Base-by-base conservation (phyloP, 169 alveolate genomes). In the Plasmodium cynomolgi region DNA sequence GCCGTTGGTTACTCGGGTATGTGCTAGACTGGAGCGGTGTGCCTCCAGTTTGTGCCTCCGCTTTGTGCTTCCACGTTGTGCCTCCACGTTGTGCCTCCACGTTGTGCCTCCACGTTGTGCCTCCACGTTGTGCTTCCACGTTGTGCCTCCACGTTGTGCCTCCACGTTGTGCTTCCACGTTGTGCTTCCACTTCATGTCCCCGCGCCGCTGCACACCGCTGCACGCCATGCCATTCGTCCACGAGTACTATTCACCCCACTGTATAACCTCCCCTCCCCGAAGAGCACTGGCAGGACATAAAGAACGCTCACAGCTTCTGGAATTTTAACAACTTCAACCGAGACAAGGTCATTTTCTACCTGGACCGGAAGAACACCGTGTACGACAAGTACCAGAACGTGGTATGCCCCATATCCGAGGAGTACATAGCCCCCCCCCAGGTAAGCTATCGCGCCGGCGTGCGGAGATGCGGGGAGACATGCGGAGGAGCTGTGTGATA, bases 261-360 rank as follows among this genome's bases (percentile, higher is more conserved):
- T 20, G 20, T 81, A 23, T 20, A 54, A 39, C 20, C 50, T 1
- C 34, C 17, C 54, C 26, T 3, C 15, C 41, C 56, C 7, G 33
- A 68, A 88, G 94, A 88, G 50, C 75, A 88, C 26, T 88, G 94
- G 94, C 73, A 88, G 23, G 90, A 88, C 31, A 88, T 88, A 77
- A 88, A 88, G 71, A 80, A 88, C 72, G 94, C 94, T 20, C 94
- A 88, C 83, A 88, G 75, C 75, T 88, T 88, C 44, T 88, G 94
- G 94, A 77, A 88, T 23, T 79, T 88, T 39, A 88, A 88, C 83
- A 88, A 37, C 47, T 88, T 88, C 56, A 88, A 68, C 44, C 39
- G 39, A 33, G 88, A 88, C 6, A 88, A 88, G 54, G 73, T 88
- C 34, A 62, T 13, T 29, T 88, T 88, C 82, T 88, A 88, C 39